Evolutionary conservation across 768 basidiomycete genomes (phyloP).

Genomic region (Auriscalpium microsporum): DNA sequence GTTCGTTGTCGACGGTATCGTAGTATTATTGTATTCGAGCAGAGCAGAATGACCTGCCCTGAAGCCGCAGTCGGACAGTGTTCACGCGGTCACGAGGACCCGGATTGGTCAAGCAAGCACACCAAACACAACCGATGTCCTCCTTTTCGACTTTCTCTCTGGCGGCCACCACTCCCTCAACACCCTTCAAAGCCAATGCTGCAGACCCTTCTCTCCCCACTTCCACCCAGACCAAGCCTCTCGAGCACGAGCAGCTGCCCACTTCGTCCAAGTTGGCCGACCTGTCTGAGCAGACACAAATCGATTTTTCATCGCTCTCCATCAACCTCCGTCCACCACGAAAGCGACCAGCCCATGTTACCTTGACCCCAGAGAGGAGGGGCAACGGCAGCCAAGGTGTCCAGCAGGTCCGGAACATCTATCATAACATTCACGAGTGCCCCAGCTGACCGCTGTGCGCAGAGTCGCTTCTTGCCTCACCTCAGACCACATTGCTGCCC

Average conservation of each 20-base stretch:
- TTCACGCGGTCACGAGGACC: slow-evolving; percentile 22
- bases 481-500: slow-evolving; percentile 51
- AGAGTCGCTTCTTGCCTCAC: slow-evolving; percentile 51
- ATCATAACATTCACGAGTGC: not conserved
- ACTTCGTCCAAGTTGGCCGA: slow-evolving; percentile 1
- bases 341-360: slow-evolving; percentile 4
- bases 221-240: not conserved
- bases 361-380: slow-evolving; percentile 10
- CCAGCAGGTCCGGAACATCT: not conserved
- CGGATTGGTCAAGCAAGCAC: slow-evolving; percentile 21
- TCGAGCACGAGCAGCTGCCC: not conserved
- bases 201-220: slow-evolving; percentile 5
- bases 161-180: slow-evolving; percentile 6
- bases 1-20: no score
- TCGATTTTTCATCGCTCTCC: not conserved
- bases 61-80: slow-evolving; percentile 9
- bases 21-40: not conserved
- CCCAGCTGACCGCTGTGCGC: not conserved
- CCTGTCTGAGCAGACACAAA: slow-evolving; percentile 1
- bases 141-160: slow-evolving; percentile 14
- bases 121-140: slow-evolving; percentile 21
- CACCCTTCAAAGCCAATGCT: slow-evolving; percentile 8
- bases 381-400: not conserved
- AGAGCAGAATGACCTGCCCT: slow-evolving; percentile 13
- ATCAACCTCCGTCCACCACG: not conserved